Conservation (phyloP, 345 rosid species). For the Clarkia xantiana region DNA sequence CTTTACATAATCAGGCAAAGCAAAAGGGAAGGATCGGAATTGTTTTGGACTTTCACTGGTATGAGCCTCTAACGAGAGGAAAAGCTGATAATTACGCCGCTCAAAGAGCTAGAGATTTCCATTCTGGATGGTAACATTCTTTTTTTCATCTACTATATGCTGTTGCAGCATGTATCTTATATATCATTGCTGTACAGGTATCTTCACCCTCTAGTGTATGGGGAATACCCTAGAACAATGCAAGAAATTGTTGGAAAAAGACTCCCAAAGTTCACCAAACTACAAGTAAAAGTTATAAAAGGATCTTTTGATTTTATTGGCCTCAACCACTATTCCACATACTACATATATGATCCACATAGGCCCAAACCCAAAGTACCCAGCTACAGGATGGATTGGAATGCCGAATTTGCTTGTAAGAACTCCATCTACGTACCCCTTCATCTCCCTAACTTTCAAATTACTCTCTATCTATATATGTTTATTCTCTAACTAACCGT, state of each 20-base stretch:
- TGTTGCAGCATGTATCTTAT: no score
- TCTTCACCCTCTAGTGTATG: slow-evolving; percentile 47
- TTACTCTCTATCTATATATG: no score
- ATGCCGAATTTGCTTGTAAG: slow-evolving; percentile 31
- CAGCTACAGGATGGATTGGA: slow-evolving; percentile 37
- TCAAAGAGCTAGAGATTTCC: slow-evolving; percentile 66
- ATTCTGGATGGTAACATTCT: slow-evolving; percentile 58
- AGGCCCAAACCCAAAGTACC: slow-evolving; percentile 12
- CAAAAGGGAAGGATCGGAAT: slow-evolving; percentile 53
- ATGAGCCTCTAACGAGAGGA: slow-evolving; percentile 43
- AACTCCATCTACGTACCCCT: background rate
- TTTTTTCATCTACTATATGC: no score
- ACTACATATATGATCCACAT: slow-evolving; percentile 25
- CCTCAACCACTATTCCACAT: slow-evolving; percentile 39
- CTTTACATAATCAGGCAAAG: slow-evolving; percentile 15
- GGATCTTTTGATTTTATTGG: slow-evolving; percentile 38
- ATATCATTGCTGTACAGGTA: slow-evolving; percentile 21
- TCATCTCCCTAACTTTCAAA: background rate
- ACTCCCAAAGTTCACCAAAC: slow-evolving; percentile 31
- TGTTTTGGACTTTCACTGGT: slow-evolving; percentile 48
- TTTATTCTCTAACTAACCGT: no score
- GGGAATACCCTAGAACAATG: slow-evolving; percentile 55
- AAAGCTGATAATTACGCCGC: slow-evolving; percentile 42
- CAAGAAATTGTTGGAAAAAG: slow-evolving; percentile 29
- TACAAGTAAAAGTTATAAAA: slow-evolving; percentile 31